Conservation (phyloP, 2,329 filamentous ascomycete genomes). For the Calonectria honghensis region DNA sequence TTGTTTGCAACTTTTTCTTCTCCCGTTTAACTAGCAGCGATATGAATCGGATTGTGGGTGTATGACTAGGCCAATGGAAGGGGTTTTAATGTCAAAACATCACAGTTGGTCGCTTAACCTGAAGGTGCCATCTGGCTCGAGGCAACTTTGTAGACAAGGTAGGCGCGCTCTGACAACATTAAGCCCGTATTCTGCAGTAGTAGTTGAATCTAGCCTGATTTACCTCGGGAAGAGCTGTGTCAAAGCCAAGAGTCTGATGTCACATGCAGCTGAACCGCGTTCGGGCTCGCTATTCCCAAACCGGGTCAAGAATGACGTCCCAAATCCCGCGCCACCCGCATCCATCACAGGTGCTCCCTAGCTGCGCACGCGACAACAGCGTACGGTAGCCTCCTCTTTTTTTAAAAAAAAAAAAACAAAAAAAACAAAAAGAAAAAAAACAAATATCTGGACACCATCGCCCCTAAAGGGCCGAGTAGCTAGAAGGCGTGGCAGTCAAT, state of each 20-base stretch:
- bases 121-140: not conserved
- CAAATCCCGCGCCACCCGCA: conserved; percentile 2
- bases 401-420: too few species aligned
- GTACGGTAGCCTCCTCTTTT: not conserved
- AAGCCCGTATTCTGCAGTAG: not conserved
- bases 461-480: not conserved
- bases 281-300: conserved; percentile 8
- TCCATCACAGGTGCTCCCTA: not conserved
- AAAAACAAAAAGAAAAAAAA: too few species aligned
- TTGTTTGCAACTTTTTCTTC: not conserved
- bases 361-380: not conserved
- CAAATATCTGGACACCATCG: not conserved
- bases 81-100: conserved; percentile 4
- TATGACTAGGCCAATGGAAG: not conserved
- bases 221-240: conserved; percentile 15
- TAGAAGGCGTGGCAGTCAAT: not conserved
- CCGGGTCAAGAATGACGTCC: conserved; percentile 33
- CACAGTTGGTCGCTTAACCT: not conserved
- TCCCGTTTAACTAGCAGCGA: not conserved
- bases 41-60: not conserved
- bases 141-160: not conserved
- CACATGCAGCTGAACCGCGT: conserved; percentile 17
- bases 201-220: too few species aligned
- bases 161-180: not conserved
- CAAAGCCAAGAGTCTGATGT: not conserved